Conservation (phyloP, 176 grass and related monocot species). For the Rhynchospora pubera region DNA sequence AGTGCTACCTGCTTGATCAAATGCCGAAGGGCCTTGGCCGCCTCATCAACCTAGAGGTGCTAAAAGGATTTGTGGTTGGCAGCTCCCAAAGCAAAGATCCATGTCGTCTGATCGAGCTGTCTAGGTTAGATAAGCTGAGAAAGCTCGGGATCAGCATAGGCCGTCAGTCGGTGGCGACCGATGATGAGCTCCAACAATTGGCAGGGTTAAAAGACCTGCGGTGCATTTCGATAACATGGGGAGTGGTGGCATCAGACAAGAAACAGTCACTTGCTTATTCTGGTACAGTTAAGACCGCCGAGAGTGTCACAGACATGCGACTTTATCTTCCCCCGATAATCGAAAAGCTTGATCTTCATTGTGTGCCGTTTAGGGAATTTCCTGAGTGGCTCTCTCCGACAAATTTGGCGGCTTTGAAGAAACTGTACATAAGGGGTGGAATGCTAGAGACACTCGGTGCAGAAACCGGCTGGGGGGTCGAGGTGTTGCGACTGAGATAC, state of each 20-base stretch:
- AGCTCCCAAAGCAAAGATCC: conserved; percentile 28
- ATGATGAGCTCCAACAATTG: conserved; percentile 32
- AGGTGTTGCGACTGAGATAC: conserved; percentile 51
- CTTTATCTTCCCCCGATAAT: conserved; percentile 25
- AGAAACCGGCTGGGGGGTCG: conserved; percentile 24
- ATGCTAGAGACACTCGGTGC: conserved; percentile 30
- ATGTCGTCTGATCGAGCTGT: conserved; percentile 37
- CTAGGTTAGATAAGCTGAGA: conserved; percentile 35
- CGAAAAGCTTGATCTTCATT: conserved; percentile 52
- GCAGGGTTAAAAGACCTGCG: conserved; percentile 25
- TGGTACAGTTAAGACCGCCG: background rate
- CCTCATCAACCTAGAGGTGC: conserved; percentile 49
- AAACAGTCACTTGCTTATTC: background rate
- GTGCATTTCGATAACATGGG: conserved; percentile 55
- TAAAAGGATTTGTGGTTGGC: conserved; percentile 69
- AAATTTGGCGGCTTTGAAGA: conserved; percentile 33
- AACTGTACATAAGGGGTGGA: conserved; percentile 63
- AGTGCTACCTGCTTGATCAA: conserved; percentile 61
- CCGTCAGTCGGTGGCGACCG: conserved; percentile 24
- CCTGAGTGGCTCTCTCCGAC: conserved; percentile 37
- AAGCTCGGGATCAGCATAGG: conserved; percentile 72
- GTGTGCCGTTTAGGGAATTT: conserved; percentile 29
- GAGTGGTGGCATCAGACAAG: conserved; percentile 22
- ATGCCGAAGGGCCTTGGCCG: conserved; percentile 41
- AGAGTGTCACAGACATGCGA: background rate